Conservation (phyloP, 1,284 basidiomycete species). For the Stereum hirsutum region DNA sequence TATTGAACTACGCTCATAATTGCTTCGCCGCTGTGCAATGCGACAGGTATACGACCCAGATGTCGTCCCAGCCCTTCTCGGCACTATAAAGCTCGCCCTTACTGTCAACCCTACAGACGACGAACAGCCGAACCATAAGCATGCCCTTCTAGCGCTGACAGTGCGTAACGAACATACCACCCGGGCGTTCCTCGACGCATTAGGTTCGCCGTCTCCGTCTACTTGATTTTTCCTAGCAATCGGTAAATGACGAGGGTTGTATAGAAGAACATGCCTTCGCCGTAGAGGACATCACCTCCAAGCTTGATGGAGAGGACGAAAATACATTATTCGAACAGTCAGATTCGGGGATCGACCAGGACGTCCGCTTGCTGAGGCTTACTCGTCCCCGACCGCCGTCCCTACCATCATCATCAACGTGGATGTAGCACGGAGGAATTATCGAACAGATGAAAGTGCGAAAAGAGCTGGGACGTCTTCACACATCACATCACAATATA, state of each 20-base stretch:
- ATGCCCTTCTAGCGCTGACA: constrained; percentile 51
- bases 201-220: not conserved
- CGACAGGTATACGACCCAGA: constrained; percentile 59
- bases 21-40: not conserved
- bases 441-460: too few species aligned
- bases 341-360: constrained; percentile 8
- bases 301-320: too few species aligned
- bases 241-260: too few species aligned
- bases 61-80: constrained; percentile 48
- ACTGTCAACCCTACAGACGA: constrained; percentile 9
- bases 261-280: too few species aligned
- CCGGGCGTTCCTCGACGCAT: constrained; percentile 23
- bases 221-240: too few species aligned
- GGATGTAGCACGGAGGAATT: too few species aligned
- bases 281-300: too few species aligned
- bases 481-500: too few species aligned
- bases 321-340: constrained; percentile 7
- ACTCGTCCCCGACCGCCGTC: too few species aligned
- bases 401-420: too few species aligned
- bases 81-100: constrained; percentile 43
- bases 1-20: not conserved
- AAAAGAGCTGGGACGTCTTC: too few species aligned
- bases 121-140: constrained; percentile 13
- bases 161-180: constrained; percentile 37
- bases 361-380: too few species aligned